A percentile compares a stretch with the other conserved stretches of the same genome.
Evolutionary conservation across 2,329 filamentous ascomycete species (phyloP).

Genomic region (Elsinoe perseae): DNA sequence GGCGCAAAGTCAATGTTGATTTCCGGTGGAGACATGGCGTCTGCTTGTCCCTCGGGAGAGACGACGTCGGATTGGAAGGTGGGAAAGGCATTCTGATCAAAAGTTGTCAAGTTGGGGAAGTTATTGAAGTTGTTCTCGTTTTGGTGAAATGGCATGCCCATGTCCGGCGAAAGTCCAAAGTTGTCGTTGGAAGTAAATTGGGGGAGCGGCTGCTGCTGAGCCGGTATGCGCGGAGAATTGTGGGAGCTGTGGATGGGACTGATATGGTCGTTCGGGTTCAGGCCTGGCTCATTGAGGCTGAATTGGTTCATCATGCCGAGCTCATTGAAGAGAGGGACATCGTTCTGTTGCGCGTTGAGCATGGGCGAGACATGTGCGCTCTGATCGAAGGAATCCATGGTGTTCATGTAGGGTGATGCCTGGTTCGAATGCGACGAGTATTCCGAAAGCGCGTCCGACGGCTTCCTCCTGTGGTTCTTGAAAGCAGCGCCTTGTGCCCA

Average conservation of each 20-base stretch:
- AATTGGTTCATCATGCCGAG: conserved; percentile 66
- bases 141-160: conserved; percentile 43
- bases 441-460: conserved; percentile 82
- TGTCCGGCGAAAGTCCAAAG: conserved; percentile 40
- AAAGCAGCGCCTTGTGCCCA: conserved; percentile 58
- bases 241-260: conserved; percentile 68
- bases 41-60: conserved; percentile 47
- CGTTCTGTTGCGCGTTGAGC: conserved; percentile 58
- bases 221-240: conserved; percentile 58
- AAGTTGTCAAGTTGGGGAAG: conserved; percentile 39
- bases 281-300: conserved; percentile 62
- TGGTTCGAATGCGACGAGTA: conserved; percentile 67
- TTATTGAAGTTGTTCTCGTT: conserved; percentile 40
- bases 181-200: conserved; percentile 38
- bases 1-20: conserved; percentile 93
- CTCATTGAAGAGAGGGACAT: conserved; percentile 66
- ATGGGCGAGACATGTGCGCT: conserved; percentile 70
- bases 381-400: conserved; percentile 72
- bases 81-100: conserved; percentile 24
- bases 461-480: conserved; percentile 71
- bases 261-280: conserved; percentile 34
- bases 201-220: conserved; percentile 45
- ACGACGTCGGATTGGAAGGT: conserved; percentile 23
- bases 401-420: conserved; percentile 72
- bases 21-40: conserved; percentile 80